These are phyloP conservation scores for Cyclotella cryptica DNA, from an alignment of 108 stramenopile genomes.

Conservation along the genomic window DNA sequence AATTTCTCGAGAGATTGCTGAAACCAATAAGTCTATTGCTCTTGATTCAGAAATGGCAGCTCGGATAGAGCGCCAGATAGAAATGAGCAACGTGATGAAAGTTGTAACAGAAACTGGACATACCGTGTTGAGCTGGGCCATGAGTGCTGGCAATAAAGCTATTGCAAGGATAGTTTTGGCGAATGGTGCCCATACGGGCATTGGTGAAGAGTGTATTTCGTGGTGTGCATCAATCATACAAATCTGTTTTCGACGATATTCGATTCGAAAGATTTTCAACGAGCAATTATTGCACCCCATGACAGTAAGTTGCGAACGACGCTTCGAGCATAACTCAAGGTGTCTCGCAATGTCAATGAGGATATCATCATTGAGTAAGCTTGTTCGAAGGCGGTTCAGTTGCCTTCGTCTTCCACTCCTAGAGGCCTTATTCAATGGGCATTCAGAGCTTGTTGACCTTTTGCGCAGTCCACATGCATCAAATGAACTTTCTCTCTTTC, in stretches of 20 bases:
- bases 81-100: slow-evolving; percentile 26
- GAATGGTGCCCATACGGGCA: slow-evolving; percentile 46
- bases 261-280: slow-evolving; percentile 4
- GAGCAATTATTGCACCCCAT: slow-evolving; percentile 1
- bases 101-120: slow-evolving; percentile 42
- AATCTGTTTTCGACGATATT: slow-evolving; percentile 35
- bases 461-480: slow-evolving; percentile 15
- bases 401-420: slow-evolving; percentile 42
- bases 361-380: slow-evolving; percentile 36
- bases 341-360: slow-evolving; percentile 25
- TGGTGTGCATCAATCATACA: slow-evolving; percentile 51
- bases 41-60: neutral
- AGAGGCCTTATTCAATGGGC: slow-evolving; percentile 55
- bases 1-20: slow-evolving; percentile 27
- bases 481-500: slow-evolving; percentile 27
- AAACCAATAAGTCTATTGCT: slow-evolving; percentile 11
- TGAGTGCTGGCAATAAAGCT: slow-evolving; percentile 27
- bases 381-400: slow-evolving; percentile 25
- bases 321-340: slow-evolving; percentile 12
- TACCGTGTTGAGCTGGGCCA: slow-evolving; percentile 52
- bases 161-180: slow-evolving; percentile 40
- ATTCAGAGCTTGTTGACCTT: slow-evolving; percentile 18
- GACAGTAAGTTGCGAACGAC: slow-evolving; percentile 20
- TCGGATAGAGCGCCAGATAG: slow-evolving; percentile 15
- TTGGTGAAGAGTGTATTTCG: slow-evolving; percentile 34